Evolutionary conservation across 2,329 filamentous ascomycete species (phyloP), one percentile per base, ranked within the genome.

Genomic region (Camptophora hylomeconis): DNA sequence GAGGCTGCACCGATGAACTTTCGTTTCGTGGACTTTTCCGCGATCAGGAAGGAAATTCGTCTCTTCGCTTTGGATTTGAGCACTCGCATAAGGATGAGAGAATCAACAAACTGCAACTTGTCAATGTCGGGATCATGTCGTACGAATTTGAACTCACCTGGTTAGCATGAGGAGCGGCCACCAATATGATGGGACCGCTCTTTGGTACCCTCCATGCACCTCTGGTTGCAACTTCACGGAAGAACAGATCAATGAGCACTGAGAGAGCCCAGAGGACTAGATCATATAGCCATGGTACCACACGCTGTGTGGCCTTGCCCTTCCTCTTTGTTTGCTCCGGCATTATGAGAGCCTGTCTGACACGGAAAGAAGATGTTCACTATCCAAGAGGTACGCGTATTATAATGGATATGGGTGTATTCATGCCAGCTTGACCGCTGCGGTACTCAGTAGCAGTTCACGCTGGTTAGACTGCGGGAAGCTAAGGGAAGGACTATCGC

Each of bases 131-230:
- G n/a, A n/a, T n/a, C n/a, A n/a, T n/a, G n/a, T n/a, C n/a, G n/a
- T n/a, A n/a, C n/a, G n/a, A n/a, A n/a, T n/a, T n/a, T 10, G 4
- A 5, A 18, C 65, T 36, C 58, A 83, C 79, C 70, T 89, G 83
- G 54, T 98, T 98, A 36, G 87, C 87, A 64, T 98, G 89, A 42
- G 89, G 89, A 31, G 87, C 89, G 24, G 86, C 89, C 43, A 98
- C 89, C 48, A 98, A 89, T 35, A 98, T 81, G 39, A 98, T 72
- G 1, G 89, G 86, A 0, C 86, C 89, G 39, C 73, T 70, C 47
- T 79, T 75, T 24, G 89, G 89, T 24, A 98, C 80, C 56, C 86
- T 87, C 84, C 89, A 98, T 39, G 86, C 82, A 43, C 84, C 84
- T 41, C 89, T 72, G 8, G 89, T 89, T 52, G 95, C 86, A 10